Conservation (phyloP, 2,329 filamentous ascomycete species). For the Trichoderma lentiforme region DNA sequence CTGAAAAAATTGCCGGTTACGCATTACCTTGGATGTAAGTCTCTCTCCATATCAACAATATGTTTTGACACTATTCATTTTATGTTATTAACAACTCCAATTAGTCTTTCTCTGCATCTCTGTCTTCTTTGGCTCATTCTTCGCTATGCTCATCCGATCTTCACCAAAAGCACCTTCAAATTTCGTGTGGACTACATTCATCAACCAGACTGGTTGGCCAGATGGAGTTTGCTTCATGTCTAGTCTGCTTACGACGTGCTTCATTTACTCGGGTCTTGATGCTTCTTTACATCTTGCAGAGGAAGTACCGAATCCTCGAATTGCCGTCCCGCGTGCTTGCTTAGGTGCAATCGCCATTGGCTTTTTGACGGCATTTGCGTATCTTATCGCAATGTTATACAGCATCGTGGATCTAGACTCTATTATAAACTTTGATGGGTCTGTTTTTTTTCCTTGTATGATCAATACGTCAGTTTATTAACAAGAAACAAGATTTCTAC, state of each 20-base stretch:
- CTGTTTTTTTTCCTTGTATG: not conserved
- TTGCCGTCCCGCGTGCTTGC: slow-evolving; percentile 31
- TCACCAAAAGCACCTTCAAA: slow-evolving; percentile 16
- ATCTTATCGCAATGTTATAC: slow-evolving; percentile 29
- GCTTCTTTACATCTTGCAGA: slow-evolving; percentile 37
- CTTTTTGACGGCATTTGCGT: slow-evolving; percentile 31
- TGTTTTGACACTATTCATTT: not conserved
- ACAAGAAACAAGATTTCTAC: not conserved
- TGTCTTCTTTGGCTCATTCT: not conserved
- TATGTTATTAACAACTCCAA: not conserved
- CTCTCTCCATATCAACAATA: not conserved
- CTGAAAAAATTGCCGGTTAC: not conserved
- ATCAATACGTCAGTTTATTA: not conserved
- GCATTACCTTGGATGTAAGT: not conserved
- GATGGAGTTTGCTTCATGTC: slow-evolving; percentile 36
- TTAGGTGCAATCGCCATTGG: slow-evolving; percentile 31
- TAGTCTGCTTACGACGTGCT: slow-evolving; percentile 36
- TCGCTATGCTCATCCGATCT: slow-evolving; percentile 14
- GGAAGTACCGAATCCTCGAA: slow-evolving; percentile 31
- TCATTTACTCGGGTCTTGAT: slow-evolving; percentile 36
- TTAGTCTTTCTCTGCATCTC: not conserved
- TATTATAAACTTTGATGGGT: slow-evolving; percentile 2
- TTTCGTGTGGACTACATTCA: slow-evolving; percentile 32
- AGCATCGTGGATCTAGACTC: slow-evolving; percentile 23
- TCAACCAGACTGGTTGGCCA: slow-evolving; percentile 30